Base-by-base conservation (phyloP, 2,329 filamentous ascomycete genomes). In the Berkeleyomyces rouxiae region DNA sequence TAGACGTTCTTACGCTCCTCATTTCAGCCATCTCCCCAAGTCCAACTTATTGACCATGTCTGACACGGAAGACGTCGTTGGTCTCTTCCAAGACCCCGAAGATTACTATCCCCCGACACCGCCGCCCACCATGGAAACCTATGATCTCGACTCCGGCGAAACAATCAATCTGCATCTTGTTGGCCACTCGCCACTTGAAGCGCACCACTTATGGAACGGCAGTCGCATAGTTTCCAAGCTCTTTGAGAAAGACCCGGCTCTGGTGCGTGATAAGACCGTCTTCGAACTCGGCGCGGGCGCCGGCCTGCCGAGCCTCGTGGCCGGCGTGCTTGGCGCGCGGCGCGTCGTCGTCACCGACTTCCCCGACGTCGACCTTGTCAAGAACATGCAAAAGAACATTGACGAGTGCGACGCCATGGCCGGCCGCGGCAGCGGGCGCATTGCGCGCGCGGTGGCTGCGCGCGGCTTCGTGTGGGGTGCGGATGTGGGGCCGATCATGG, bases 181-280 rank as follows among this genome's bases (percentile, higher is more conserved):
- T 53, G 91, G 91, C 65, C 85, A 88, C 73, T 92, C 88, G 76
- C 88, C 90, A 33, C 81, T 95, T 11, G 95, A 95, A 82, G 91
- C 89, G 13, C 89, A 96, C 73, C 81, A 88, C 67, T 80, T 96
- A 39, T 97, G 92, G 92, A 95, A 96, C 72, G 91, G 89, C 65
- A 86, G 86, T 65, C 86, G 88, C 66, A 83, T 88, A 46, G 80
- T 92, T 58, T 83, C 90, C 13, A 78, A 83, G 67, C 90, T 90
- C 73, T 83, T 96, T 64, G 89, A 96, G 73, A 75, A 81, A 49
- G 77, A 83, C 66, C 79, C 83, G n/a, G 69, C 72, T 7, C 78
- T 88, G 3, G 79, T 95, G n/a, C 70, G 74, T 11, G 79, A 74
- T 66, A 85, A 82, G 70, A 83, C 84, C n/a, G 81, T 96, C 1